Conservation (phyloP, 2,329 filamentous ascomycete species). For the Diplodia mutila region DNA sequence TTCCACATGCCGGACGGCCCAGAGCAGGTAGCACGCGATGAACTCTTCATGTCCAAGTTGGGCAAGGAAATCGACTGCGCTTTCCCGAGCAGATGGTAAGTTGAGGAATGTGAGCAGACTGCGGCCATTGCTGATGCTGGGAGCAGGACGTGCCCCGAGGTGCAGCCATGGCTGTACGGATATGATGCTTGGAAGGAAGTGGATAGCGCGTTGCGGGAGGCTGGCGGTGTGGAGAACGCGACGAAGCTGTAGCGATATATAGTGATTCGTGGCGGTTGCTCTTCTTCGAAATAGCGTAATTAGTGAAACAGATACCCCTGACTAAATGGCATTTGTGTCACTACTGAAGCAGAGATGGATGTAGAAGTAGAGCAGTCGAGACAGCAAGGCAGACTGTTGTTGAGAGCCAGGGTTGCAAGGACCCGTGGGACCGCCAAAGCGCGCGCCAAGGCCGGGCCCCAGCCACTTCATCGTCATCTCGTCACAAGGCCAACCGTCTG, state of each 20-base stretch:
- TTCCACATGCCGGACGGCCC: conserved; percentile 55
- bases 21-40: conserved; percentile 62
- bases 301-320: neutral
- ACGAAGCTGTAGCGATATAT: conserved; percentile 16
- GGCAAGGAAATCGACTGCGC: conserved; percentile 56
- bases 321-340: neutral
- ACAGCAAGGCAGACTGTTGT: neutral
- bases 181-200: conserved; percentile 41
- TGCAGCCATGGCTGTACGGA: conserved; percentile 42
- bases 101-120: no score
- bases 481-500: conserved; percentile 15
- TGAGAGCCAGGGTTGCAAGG: neutral
- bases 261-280: neutral
- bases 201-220: conserved; percentile 25
- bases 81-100: conserved; percentile 65
- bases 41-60: conserved; percentile 60
- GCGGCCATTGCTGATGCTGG: neutral
- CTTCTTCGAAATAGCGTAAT: neutral
- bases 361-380: neutral
- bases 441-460: conserved; percentile 9
- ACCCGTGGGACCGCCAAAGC: neutral
- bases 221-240: neutral
- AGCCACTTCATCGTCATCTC: conserved; percentile 22
- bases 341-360: neutral
- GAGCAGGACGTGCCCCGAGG: conserved; percentile 37